Evolutionary conservation across 1,139 yeast genomes (phyloP), one percentile per base, ranked within the genome.

Genomic region (Diutina catenulata): DNA sequence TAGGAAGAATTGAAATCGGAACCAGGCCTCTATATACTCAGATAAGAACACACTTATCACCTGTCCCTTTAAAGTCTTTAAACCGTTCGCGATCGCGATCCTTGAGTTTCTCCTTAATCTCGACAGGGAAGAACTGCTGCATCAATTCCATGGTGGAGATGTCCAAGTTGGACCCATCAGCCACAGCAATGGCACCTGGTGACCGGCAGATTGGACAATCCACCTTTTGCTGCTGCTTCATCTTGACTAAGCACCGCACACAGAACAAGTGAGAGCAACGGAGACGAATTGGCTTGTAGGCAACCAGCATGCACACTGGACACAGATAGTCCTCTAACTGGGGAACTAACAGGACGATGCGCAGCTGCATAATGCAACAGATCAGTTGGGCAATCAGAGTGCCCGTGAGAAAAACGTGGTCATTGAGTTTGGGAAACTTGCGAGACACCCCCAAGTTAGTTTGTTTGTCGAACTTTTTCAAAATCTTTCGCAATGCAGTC

Each of bases 321-420:
- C 91, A 80, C 3, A 74, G 62, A 48, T 77, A 80, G 51, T 80
- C 91, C 39, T 80, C 88, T 14, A 80, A 57, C 51, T 80, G 88
- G 1, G 91, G 91, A 1, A 80, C 62, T 3, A 80, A 53, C 15
- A 70, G 67, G 28, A 80, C 52, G 11, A 80, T 53, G 10, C 74
- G 66, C 14, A 62, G 60, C 31, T 79, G 73, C 38, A 80, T 74
- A 13, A 76, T 63, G 38, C 56, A 68, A 49, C 80, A 76, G 13
- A 77, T 64, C 21, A 69, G 63, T 44, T 69, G 72, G 0, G 80
- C 73, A 28, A 77, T 55, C 2, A 80, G 71, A 6, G 64, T 60
- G 28, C 73, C 71, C 7, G 56, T 57, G 42, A 66, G 57, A 45
- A 64, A 60, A 37, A 70, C 58, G 39, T 75, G 73, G 40, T 70